Percentiles rank a stretch among this genome's conserved stretches.
These are phyloP conservation scores for Solanum phureja DNA, from an alignment of 257 asterid species.

Conservation along the genomic window DNA sequence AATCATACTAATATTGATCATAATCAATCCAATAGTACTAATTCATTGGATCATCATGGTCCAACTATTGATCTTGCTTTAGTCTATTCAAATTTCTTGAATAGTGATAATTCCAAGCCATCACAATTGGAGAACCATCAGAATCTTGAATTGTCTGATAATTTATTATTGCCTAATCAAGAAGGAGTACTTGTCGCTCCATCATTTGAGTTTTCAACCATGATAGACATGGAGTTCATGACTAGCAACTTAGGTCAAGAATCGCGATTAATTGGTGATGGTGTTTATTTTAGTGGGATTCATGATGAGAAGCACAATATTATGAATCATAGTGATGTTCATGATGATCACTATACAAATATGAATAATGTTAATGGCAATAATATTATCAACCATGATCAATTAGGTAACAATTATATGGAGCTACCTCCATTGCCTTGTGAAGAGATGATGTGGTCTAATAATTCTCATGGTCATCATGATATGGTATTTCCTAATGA, in stretches of 20 bases:
- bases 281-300: conserved; percentile 10
- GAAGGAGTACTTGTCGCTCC: neutral
- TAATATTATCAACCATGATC: neutral
- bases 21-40: neutral
- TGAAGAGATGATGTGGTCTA: conserved; percentile 38
- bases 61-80: conserved; percentile 49
- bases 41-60: neutral
- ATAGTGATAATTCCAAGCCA: conserved; percentile 2
- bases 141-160: neutral
- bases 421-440: conserved; percentile 32
- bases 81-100: conserved; percentile 61
- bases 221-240: neutral
- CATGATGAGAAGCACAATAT: neutral
- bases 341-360: neutral
- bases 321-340: neutral
- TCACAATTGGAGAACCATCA: neutral
- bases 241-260: neutral
- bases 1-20: neutral
- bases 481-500: conserved; percentile 10
- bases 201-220: conserved; percentile 10
- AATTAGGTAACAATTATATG: neutral
- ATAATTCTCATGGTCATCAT: neutral
- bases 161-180: neutral
- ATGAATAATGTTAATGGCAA: neutral
- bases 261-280: neutral